A percentile compares a stretch with the other conserved stretches of the same genome.
Conservation (phyloP, 2,329 filamentous ascomycete genomes). For the Ophiosphaerella korrae region DNA sequence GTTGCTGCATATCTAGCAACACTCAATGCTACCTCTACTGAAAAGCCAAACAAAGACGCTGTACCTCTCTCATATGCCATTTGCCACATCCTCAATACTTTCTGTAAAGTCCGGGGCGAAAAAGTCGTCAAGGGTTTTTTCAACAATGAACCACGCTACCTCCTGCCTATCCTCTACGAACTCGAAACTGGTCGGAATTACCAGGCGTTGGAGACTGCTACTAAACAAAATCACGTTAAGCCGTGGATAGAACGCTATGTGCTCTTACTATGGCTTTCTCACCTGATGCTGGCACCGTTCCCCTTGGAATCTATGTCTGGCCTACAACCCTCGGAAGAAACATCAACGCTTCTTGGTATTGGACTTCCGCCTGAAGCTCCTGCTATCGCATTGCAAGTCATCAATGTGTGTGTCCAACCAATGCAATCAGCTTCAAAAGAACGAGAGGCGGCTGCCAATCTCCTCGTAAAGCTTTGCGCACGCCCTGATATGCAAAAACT, state of each 20-base stretch:
- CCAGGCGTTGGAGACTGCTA: constrained; percentile 14
- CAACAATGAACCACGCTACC: constrained; percentile 83
- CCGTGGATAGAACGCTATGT: constrained; percentile 89
- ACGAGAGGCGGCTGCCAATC: constrained; percentile 80
- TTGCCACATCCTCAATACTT: constrained; percentile 79
- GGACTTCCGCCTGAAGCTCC: constrained; percentile 67
- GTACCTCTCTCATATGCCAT: constrained; percentile 61
- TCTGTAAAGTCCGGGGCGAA: constrained; percentile 92
- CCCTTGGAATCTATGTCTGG: constrained; percentile 84
- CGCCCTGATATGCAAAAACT: constrained; percentile 85
- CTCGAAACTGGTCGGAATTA: constrained; percentile 65
- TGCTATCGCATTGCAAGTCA: constrained; percentile 69
- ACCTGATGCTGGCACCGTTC: constrained; percentile 73
- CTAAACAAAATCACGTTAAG: constrained; percentile 21
- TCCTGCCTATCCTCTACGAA: constrained; percentile 78
- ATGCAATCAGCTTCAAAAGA: constrained; percentile 82
- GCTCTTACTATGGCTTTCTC: constrained; percentile 76
- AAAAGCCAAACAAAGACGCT: constrained; percentile 26
- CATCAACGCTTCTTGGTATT: constrained; percentile 50
- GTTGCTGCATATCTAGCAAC: constrained; percentile 76
- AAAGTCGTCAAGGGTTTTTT: constrained; percentile 92
- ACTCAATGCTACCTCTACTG: constrained; percentile 50
- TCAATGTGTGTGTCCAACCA: constrained; percentile 73
- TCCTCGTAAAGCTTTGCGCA: constrained; percentile 82
- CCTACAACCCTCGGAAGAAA: constrained; percentile 34